These are phyloP conservation scores for Scleromitrula shiraiana DNA, from an alignment of 2,329 filamentous ascomycete species.

Conservation along the genomic window DNA sequence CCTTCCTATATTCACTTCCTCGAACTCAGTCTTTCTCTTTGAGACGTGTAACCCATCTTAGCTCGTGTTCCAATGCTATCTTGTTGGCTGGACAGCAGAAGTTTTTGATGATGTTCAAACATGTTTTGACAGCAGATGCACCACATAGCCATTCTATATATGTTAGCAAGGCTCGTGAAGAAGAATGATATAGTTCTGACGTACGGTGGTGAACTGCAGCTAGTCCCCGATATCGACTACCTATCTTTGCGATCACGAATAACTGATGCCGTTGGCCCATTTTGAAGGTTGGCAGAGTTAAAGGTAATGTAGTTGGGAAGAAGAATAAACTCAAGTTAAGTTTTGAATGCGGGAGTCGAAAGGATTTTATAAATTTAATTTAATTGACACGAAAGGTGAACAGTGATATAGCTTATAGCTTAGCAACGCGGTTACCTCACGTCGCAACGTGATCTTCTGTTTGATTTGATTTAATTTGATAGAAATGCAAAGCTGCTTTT, in stretches of 20 bases:
- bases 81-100: conserved; percentile 16
- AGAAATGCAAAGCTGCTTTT: no score
- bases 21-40: background rate
- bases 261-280: conserved; percentile 27
- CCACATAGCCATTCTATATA: background rate
- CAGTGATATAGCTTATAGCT: no score
- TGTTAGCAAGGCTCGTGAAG: background rate
- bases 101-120: conserved; percentile 11
- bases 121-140: conserved; percentile 10
- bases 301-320: background rate
- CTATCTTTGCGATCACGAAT: conserved; percentile 23
- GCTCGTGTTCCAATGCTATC: conserved; percentile 17
- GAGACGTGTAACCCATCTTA: conserved; percentile 3
- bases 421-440: no score
- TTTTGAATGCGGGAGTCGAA: no score
- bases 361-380: no score
- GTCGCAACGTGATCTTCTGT: no score
- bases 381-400: no score
- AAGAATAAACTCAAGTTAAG: background rate
- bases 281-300: no score
- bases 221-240: conserved; percentile 21
- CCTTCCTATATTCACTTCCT: background rate
- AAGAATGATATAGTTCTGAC: background rate
- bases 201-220: conserved; percentile 16
- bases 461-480: no score